phyloP scores from a whole-genome alignment of 192 early-diverging fungal species.

The Entomortierella beljakovae region DNA sequence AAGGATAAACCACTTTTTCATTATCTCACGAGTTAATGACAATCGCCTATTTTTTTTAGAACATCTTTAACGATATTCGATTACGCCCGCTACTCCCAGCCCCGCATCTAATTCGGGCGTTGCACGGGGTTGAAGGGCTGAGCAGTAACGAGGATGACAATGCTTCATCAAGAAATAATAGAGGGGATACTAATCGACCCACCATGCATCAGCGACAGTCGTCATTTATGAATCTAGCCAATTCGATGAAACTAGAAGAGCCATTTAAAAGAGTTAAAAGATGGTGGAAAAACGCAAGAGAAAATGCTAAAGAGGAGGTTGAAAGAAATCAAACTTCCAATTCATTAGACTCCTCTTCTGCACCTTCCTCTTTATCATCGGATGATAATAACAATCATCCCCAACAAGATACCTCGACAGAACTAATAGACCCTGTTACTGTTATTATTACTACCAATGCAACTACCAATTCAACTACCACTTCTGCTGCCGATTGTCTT shows the following conservation, averaged over 20 bases:
- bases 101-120: slow-evolving; percentile 33
- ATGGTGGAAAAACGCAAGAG: slow-evolving; percentile 30
- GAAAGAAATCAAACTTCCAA: slow-evolving; percentile 2
- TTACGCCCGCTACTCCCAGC: slow-evolving; percentile 38
- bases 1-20: no score
- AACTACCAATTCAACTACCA: no score
- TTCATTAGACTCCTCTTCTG: not conserved
- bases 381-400: no score
- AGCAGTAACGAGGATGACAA: not conserved
- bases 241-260: slow-evolving; percentile 10
- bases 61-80: slow-evolving; percentile 47
- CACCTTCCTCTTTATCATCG: not conserved
- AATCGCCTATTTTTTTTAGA: slow-evolving; percentile 7
- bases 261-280: slow-evolving; percentile 15
- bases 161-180: not conserved
- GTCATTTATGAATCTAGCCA: slow-evolving; percentile 17
- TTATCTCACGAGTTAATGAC: not conserved
- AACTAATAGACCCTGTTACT: no score
- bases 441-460: no score
- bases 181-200: not conserved
- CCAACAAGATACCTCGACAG: no score
- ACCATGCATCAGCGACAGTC: slow-evolving; percentile 2
- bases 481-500: no score
- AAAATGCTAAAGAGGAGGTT: slow-evolving; percentile 14
- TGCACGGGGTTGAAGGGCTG: not conserved